Evolutionary conservation across 352 stramenopile genomes (phyloP), one percentile per base, ranked within the genome.

Genomic region (Phytophthora palmivora): DNA sequence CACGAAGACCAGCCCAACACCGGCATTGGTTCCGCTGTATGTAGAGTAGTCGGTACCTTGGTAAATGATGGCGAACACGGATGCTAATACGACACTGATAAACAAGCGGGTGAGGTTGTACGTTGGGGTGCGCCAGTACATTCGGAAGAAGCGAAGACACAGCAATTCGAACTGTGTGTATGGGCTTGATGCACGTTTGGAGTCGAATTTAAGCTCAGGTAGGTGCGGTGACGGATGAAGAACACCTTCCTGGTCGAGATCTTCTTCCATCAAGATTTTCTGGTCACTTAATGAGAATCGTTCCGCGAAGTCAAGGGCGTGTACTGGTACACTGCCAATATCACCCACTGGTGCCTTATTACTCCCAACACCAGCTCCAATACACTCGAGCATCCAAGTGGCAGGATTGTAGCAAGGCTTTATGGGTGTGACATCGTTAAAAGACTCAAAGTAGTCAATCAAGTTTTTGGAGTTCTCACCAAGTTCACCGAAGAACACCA

Each of bases 1-100:
- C 4, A 91, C 62, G 72, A 95, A 97, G 39, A 97, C 88, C 14
- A 96, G 77, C 54, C n/a, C n/a, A n/a, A n/a, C n/a, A n/a, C n/a
- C n/a, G n/a, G n/a, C n/a, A n/a, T n/a, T n/a, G n/a, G n/a, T n/a
- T n/a, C n/a, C n/a, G n/a, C n/a, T n/a, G n/a, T n/a, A n/a, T n/a
- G n/a, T n/a, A n/a, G n/a, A n/a, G n/a, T n/a, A n/a, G n/a, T n/a
- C n/a, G n/a, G n/a, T n/a, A n/a, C n/a, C n/a, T n/a, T n/a, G n/a
- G n/a, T 91, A 97, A 30, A 95, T 79, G 16, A 90, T 82, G n/a
- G 73, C 82, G 33, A 97, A 88, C 39, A 97, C 71, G 12, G 86
- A 63, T 7, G 78, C 87, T 9, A 96, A 55, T 10, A 91, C 57
- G 2, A 94, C 43, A 10, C 91, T 76, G 8, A 83, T 81, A 3